Base-by-base conservation (phyloP, 768 basidiomycete species). In the Boletus coccyginus region DNA sequence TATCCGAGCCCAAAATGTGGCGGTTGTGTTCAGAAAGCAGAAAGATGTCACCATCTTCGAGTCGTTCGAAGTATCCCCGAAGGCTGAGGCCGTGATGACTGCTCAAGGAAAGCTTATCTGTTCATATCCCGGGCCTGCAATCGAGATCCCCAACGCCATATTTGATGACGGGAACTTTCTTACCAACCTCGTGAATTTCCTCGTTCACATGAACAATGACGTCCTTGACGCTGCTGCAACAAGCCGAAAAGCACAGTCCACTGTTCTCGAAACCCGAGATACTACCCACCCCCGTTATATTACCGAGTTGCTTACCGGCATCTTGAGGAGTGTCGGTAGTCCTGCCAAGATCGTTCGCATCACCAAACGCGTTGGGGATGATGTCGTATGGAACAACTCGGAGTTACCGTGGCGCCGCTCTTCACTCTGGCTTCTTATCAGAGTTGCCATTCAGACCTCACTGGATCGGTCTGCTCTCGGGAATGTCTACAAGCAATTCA, bases 381-480 rank as follows among this genome's bases (percentile, higher is more conserved):
- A 83, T 24, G 75, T 81, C 3, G 66, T 78, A 3, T 78, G 78
- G 76, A 40, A 70, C 5, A 54, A 68, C 21, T 67, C 75, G 3
- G 49, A 59, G 32, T 66, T 72, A 11, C 52, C 82, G 70, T 84
- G 81, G 81, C 68, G 83, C 29, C 71, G 82, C 24, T 79, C 80
- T 7, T 67, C 79, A 1, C 66, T 80, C 12, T 84, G 81, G 81
- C 74, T 82, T 5, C 62, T 80, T 13, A 63, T 80, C 36, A 77
- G 81, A 11, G 77, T 83, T 5, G 70, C 72, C 1, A 58, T 80
- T 27, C 79, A 81, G 60, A 77, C 72, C 0, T 70, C 74, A 0
- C 62, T 74, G 29, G 58, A 50, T 27, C 62, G 56, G 38, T 61
- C 62, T 43, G 43, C 24, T 33, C 17, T 52, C 9, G 63, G 60